Conservation (phyloP, 176 grass and related monocot species). For the Oryza rufipogon region DNA sequence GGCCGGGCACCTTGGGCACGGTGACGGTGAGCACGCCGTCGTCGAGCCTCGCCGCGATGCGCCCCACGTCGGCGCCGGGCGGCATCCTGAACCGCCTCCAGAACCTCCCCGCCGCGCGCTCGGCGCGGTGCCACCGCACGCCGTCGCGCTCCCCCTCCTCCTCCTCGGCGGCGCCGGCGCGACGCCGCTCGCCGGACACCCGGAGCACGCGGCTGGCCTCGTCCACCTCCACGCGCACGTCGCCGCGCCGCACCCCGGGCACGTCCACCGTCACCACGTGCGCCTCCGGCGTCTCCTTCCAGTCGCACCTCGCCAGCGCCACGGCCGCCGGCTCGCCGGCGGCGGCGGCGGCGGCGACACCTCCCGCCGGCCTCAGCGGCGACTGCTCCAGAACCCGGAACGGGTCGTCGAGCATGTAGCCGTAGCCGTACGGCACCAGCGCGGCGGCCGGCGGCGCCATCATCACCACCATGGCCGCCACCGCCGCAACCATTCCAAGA, state of each 20-base stretch:
- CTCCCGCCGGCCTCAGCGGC: constrained; percentile 3
- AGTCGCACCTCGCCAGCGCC: constrained; percentile 53
- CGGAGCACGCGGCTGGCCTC: constrained; percentile 51
- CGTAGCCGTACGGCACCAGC: constrained; percentile 47
- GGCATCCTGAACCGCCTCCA: constrained; percentile 55
- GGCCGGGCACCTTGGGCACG: constrained; percentile 42
- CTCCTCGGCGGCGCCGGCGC: neutral
- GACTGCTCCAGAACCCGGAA: constrained; percentile 63
- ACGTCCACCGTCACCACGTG: constrained; percentile 60
- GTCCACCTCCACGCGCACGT: constrained; percentile 63
- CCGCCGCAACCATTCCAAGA: neutral
- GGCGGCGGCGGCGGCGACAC: neutral
- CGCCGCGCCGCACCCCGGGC: constrained; percentile 50
- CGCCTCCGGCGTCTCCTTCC: constrained; percentile 66
- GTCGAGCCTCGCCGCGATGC: constrained; percentile 20
- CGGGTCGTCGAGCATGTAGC: constrained; percentile 33
- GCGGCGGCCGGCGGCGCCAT: neutral
- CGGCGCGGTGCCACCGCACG: constrained; percentile 61
- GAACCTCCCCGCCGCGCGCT: constrained; percentile 52
- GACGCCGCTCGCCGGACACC: constrained; percentile 54
- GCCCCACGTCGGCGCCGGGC: constrained; percentile 25
- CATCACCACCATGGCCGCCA: neutral
- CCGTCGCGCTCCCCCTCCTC: constrained; percentile 41
- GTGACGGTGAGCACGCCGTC: constrained; percentile 49
- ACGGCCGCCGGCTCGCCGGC: neutral